Base-by-base conservation (phyloP, 2,329 filamentous ascomycete species). In the Hansfordia pulvinata region DNA sequence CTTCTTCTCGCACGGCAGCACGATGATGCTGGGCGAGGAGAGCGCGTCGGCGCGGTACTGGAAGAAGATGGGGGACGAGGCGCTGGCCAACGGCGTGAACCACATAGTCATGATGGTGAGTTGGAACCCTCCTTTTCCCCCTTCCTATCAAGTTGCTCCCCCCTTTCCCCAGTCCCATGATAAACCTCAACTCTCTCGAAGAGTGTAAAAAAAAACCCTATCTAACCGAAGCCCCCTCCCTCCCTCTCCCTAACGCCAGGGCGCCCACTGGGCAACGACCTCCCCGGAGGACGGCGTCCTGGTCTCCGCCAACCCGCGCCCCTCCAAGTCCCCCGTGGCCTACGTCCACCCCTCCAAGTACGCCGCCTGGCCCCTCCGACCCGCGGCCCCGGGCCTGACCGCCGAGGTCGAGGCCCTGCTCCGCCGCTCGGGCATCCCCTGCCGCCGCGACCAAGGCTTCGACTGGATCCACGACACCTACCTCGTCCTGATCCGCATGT, bases 381-480 rank as follows among this genome's bases (percentile, higher is more conserved):
- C 74, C 4, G n/a, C n/a, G 0, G 74, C 80, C 44, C 51, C 78
- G 2, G 40, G 49, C 4, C 69, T 58, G 8, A 62, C 58, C 1
- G 45, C 61, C 11, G 50, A 53, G 7, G 66, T 64, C 40, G 56
- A 75, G 23, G 36, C 47, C 1, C 49, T 69, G 27, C 56, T 79
- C 2, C 36, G 47, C 4, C 41, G 44, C 3, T 56, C 58, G 2
- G 71, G 72, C 7, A 66, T 78, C 47, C 54, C 67, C 18, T 68
- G 60, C 2, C 42, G 47, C 4, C 50, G 46, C 2, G 72, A 78
- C 40, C 38, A 56, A 0, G 55, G 42, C 0, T 80, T 80, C 35
- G 68, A 79, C 41, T 80, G 74, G 75, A 79, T 80, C 42, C 74
- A 81, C 53, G 76, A 81, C 46, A 76, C 70, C 0, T 80, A 71